These are phyloP conservation scores for Plasmodium fragile DNA, from an alignment of 169 alveolate species.

Conservation along the genomic window DNA sequence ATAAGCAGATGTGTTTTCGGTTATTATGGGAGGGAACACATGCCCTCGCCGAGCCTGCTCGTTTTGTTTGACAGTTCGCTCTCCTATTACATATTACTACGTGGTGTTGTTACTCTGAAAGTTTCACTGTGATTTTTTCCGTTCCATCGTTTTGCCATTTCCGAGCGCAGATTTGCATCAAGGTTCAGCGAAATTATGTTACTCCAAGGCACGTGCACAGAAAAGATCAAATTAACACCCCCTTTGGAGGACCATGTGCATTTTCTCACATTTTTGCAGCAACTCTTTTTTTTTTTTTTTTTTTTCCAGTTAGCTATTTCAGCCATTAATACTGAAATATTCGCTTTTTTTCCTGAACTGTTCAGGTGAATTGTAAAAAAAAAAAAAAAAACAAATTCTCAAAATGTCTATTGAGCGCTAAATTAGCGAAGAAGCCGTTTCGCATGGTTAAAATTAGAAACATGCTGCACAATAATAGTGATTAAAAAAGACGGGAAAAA, in stretches of 20 bases:
- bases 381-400: neutral
- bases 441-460: neutral
- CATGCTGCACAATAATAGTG: neutral
- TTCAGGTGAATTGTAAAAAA: neutral
- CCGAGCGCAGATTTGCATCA: neutral
- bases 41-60: neutral
- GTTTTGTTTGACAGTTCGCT: neutral
- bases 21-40: neutral
- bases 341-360: neutral
- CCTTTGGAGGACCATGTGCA: neutral
- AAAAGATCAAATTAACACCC: neutral
- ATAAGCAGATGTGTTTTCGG: neutral
- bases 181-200: neutral
- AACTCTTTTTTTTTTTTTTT: neutral
- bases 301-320: constrained; percentile 1
- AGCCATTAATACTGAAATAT: neutral
- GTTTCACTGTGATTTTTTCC: neutral
- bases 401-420: neutral
- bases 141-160: neutral
- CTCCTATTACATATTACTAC: neutral
- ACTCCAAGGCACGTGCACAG: neutral
- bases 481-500: neutral
- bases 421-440: neutral
- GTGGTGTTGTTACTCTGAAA: neutral
- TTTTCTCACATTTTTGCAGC: neutral